phyloP scores from a whole-genome alignment of 257 asterid genomes.

The Parsonsia alboflavescens region DNA sequence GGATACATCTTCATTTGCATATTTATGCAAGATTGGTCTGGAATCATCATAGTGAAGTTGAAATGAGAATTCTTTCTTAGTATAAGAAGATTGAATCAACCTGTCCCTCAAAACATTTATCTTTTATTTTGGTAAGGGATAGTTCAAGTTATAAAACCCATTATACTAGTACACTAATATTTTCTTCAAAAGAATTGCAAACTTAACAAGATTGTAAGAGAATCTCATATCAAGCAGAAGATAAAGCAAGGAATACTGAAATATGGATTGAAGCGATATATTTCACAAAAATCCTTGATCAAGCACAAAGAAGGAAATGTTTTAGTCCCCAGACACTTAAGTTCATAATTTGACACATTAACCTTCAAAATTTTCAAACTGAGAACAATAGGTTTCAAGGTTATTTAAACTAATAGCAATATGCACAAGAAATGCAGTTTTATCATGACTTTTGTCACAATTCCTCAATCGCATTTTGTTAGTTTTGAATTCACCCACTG shows the following conservation, averaged over 20 bases:
- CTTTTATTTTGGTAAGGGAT: neutral
- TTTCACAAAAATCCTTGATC: neutral
- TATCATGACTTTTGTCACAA: neutral
- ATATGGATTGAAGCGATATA: neutral
- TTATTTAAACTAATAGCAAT: neutral
- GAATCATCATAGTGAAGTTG: neutral
- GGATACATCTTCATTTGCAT: slow-evolving; percentile 35
- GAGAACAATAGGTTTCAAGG: neutral
- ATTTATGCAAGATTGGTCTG: slow-evolving; percentile 27
- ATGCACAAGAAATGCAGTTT: neutral
- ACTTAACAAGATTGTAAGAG: neutral
- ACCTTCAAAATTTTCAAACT: neutral
- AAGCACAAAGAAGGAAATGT: neutral
- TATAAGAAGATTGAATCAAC: neutral
- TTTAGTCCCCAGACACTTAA: neutral
- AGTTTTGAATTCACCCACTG: too few species aligned
- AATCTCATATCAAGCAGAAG: neutral
- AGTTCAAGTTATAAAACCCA: neutral
- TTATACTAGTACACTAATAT: neutral
- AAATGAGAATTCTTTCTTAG: neutral
- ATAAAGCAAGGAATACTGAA: neutral
- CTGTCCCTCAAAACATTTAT: neutral
- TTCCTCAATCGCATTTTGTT: neutral
- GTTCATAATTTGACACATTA: neutral
- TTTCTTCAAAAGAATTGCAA: neutral